Evolutionary conservation across 768 basidiomycete species (phyloP).

Genomic region (Holtermanniella nyarrowii): DNA sequence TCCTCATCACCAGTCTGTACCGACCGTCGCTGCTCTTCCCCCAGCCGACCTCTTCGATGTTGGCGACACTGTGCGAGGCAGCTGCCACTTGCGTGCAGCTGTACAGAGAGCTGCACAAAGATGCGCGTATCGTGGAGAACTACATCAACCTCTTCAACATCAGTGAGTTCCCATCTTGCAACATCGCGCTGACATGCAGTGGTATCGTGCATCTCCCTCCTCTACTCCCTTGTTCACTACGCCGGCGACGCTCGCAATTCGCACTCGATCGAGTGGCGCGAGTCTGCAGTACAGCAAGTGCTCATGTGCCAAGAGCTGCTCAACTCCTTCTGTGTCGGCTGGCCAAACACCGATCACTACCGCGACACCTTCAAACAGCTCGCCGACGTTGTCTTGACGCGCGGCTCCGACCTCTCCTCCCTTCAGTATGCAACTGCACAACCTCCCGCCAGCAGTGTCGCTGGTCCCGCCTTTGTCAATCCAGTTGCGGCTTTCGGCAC

Average conservation of each 20-base stretch:
- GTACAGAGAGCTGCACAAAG: constrained; percentile 11
- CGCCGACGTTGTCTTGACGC: not conserved
- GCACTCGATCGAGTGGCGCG: not conserved
- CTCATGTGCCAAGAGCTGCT: not conserved
- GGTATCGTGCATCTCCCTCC: constrained; percentile 15
- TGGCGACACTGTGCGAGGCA: constrained; percentile 12
- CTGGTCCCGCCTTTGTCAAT: not conserved
- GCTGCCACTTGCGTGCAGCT: constrained; percentile 12
- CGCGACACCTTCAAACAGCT: not conserved
- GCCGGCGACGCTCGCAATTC: not conserved
- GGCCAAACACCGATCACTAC: not conserved
- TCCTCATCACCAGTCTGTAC: constrained; percentile 12
- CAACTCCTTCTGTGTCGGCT: not conserved
- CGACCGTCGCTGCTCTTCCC: constrained; percentile 22
- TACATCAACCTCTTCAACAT: constrained; percentile 14
- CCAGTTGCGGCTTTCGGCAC: not conserved
- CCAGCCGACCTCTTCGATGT: constrained; percentile 4
- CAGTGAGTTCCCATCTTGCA: not conserved
- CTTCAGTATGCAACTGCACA: too few relatives aligned
- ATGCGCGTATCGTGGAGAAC: constrained; percentile 17
- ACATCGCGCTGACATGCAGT: constrained; percentile 1
- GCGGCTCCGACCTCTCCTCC: not conserved
- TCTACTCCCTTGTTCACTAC: constrained; percentile 11
- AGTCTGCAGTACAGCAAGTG: not conserved
- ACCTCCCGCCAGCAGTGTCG: not conserved